Evolutionary conservation across 768 basidiomycete genomes (phyloP), one percentile per base, ranked within the genome.

Genomic region (Amanita phalloides): DNA sequence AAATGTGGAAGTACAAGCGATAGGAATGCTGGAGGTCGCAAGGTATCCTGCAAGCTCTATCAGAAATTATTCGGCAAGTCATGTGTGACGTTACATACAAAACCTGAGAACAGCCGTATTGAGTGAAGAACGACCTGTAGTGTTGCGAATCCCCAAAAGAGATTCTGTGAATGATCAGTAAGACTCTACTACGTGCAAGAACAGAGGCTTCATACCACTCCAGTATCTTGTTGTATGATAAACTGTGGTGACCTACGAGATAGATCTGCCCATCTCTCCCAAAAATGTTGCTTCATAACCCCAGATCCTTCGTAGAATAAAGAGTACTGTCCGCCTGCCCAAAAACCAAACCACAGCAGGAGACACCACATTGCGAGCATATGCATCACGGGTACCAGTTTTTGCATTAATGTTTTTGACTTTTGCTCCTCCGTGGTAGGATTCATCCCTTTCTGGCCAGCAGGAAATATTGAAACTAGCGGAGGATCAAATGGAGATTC

Each of bases 141-240:
- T 0, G 88, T 84, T 36, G 78, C 77, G 54, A 90, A 90, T 6
- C 78, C 82, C 85, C 85, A 89, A 63, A 90, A 86, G 68, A 91
- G 86, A 1, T 86, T 81, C 87, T 90, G 37, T 21, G 8, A 23
- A 5, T 3, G 20, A 17, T 38, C 13, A 2, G 6, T 49, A 56
- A 14, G 37, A 35, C 17, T 39, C 14, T 28, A 53, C 38, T 49
- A n/a, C 30, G 36, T 25, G 50, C 7, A 48, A 51, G 41, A n/a
- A 37, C 33, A 47, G 23, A 35, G 13, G 23, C 9, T 21, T 38
- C 41, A 7, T 41, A 47, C 53, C 25, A 53, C 6, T 30, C 45
- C 53, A 30, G 30, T 17, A 5, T 21, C 20, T 43, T 53, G 45
- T 53, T 38, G 30, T 14, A 32, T 33, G 33, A 33, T 33, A 6